A percentile compares a stretch with the other conserved stretches of the same genome.
phyloP scores from a whole-genome alignment of 352 stramenopile genomes.

The Pelagophyceae sp. region DNA sequence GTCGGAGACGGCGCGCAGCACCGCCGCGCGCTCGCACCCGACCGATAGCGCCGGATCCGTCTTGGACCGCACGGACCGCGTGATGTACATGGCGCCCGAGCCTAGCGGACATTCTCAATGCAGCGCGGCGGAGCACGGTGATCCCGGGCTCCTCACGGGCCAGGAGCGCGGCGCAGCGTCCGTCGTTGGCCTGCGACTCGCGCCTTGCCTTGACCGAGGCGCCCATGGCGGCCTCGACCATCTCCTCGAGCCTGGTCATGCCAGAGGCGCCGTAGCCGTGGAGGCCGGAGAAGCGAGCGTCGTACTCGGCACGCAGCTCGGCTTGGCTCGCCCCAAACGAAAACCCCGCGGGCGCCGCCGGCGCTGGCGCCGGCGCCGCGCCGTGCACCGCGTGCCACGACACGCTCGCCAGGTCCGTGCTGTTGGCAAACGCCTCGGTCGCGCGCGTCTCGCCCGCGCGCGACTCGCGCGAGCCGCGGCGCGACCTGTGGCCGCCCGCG shows the following conservation, averaged over 20 bases:
- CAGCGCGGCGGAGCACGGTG: constrained; percentile 26
- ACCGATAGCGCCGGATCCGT: constrained; percentile 32
- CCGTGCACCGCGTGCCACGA: background rate
- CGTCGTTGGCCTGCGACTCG: background rate
- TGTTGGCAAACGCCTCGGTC: background rate
- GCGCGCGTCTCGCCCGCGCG: background rate
- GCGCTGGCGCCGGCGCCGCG: background rate
- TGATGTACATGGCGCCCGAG: constrained; percentile 37
- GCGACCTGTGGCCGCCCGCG: background rate
- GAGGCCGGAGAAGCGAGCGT: constrained; percentile 22
- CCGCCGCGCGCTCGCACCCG: constrained; percentile 32
- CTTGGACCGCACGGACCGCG: constrained; percentile 37
- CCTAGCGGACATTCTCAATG: too few relatives aligned
- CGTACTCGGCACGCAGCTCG: constrained; percentile 12
- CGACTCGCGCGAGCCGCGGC: background rate
- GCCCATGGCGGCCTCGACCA: constrained; percentile 39
- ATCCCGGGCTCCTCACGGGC: background rate
- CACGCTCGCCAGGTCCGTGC: background rate
- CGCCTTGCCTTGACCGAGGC: constrained; percentile 27
- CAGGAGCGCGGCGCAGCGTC: background rate
- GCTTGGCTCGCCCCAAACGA: background rate
- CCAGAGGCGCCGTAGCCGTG: constrained; percentile 38
- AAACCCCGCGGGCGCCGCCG: background rate
- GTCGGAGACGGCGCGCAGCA: constrained; percentile 44
- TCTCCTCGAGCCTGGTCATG: constrained; percentile 44